phyloP scores from a whole-genome alignment of 208 protist species.

The Wallacemonas rigidus region DNA sequence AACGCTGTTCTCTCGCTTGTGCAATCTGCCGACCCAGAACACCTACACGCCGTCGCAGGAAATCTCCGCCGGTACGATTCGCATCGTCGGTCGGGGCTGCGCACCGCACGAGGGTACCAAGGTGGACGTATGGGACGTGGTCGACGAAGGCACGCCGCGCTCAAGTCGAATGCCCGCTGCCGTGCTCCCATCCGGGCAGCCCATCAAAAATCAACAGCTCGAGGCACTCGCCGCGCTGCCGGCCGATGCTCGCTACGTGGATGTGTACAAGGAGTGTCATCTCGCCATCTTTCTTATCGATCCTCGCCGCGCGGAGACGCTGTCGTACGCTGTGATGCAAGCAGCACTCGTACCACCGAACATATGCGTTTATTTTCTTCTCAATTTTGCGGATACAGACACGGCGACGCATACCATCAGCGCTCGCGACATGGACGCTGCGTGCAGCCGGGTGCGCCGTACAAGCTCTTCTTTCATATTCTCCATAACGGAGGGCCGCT shows the following conservation, averaged over 20 bases:
- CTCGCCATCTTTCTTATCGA: slow-evolving; percentile 76
- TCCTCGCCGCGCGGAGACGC: slow-evolving; percentile 42
- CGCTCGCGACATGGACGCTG: slow-evolving; percentile 45
- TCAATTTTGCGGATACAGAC: slow-evolving; percentile 64
- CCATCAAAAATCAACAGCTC: slow-evolving; percentile 20
- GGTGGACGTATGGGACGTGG: slow-evolving; percentile 82
- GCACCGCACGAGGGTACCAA: slow-evolving; percentile 55
- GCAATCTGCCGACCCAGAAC: slow-evolving; percentile 35
- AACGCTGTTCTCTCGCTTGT: slow-evolving; percentile 64
- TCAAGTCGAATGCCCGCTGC: slow-evolving; percentile 14
- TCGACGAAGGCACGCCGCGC: slow-evolving; percentile 47
- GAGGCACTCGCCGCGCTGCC: slow-evolving; percentile 26
- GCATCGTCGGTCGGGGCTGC: slow-evolving; percentile 36
- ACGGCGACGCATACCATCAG: slow-evolving; percentile 31
- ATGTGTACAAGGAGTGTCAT: slow-evolving; percentile 69
- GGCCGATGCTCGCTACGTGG: slow-evolving; percentile 52
- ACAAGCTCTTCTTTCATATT: slow-evolving; percentile 54
- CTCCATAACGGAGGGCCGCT: slow-evolving; percentile 39
- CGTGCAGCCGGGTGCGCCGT: slow-evolving; percentile 37
- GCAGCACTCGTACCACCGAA: slow-evolving; percentile 53
- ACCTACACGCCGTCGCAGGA: slow-evolving; percentile 62
- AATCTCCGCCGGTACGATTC: slow-evolving; percentile 66
- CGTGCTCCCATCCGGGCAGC: slow-evolving; percentile 20
- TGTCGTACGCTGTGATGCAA: slow-evolving; percentile 68
- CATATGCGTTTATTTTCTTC: slow-evolving; percentile 58